Evolutionary conservation across 352 stramenopile genomes (phyloP).

Genomic region (Phytophthora citrophthora): DNA sequence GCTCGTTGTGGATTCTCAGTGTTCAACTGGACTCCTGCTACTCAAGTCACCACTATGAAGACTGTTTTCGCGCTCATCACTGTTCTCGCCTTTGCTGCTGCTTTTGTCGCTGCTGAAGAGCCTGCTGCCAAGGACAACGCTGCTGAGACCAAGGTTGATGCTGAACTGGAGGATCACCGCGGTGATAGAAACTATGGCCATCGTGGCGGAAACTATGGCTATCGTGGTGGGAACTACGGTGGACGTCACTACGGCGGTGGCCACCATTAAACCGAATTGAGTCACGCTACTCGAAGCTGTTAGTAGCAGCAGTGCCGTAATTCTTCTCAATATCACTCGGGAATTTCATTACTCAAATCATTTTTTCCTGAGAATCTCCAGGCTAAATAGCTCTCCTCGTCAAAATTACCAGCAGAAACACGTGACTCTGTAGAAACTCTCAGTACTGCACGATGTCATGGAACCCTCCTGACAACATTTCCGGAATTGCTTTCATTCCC

Average conservation of each 20-base stretch:
- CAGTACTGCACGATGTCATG: too few relatives aligned
- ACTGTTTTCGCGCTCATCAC: constrained; percentile 15
- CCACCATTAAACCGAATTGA: not conserved
- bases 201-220: not conserved
- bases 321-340: too few relatives aligned
- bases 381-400: not conserved
- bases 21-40: constrained; percentile 3
- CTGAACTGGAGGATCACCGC: constrained; percentile 5
- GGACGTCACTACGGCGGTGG: not conserved
- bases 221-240: not conserved
- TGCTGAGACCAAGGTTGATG: constrained; percentile 3
- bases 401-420: not conserved
- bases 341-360: too few relatives aligned
- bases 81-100: constrained; percentile 14
- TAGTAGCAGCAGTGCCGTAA: constrained; percentile 1
- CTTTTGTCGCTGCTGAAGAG: constrained; percentile 8
- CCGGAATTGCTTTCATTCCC: too few relatives aligned
- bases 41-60: constrained; percentile 26
- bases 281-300: too few relatives aligned
- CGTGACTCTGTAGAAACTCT: too few relatives aligned
- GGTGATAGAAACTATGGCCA: not conserved
- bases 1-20: not conserved
- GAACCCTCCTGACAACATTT: too few relatives aligned
- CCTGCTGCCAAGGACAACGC: not conserved
- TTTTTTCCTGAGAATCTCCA: too few relatives aligned